Evolutionary conservation across 331 rosid genomes (phyloP).

Genomic region (Malus hybrid): DNA sequence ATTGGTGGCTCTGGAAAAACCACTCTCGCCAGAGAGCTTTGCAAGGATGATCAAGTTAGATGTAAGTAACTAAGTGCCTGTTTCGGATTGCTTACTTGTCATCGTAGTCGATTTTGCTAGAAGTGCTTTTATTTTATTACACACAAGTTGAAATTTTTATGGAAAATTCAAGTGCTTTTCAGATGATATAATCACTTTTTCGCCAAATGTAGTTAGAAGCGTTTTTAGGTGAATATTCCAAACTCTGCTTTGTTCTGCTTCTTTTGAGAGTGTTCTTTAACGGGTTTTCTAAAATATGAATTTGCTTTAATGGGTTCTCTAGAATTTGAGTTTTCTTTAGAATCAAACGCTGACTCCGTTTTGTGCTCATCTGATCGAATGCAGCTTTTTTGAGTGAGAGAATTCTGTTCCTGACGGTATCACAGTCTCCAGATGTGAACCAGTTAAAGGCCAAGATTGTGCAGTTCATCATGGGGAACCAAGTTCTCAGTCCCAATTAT

Average conservation of each 20-base stretch:
- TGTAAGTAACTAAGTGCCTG: conserved; percentile 25
- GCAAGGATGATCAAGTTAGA: conserved; percentile 61
- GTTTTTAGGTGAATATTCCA: too few species aligned
- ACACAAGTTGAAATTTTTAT: too few species aligned
- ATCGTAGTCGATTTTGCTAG: too few species aligned
- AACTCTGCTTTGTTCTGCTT: too few species aligned
- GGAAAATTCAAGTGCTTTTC: too few species aligned
- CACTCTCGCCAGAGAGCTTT: conserved; percentile 67
- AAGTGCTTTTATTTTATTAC: too few species aligned
- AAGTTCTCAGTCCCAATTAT: conserved; percentile 20
- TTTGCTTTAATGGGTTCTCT: not conserved
- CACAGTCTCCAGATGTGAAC: conserved; percentile 84
- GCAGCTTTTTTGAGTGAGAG: conserved; percentile 62
- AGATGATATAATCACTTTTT: too few species aligned
- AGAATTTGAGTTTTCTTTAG: not conserved
- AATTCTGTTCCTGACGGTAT: conserved; percentile 76
- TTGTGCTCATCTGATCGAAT: not conserved
- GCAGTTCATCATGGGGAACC: conserved; percentile 49
- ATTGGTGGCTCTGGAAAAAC: conserved; percentile 97
- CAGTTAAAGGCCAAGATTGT: conserved; percentile 53
- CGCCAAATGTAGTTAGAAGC: too few species aligned
- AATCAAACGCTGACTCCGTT: not conserved
- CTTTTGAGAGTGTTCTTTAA: not conserved
- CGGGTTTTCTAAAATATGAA: not conserved
- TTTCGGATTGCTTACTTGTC: too few species aligned